Evolutionary conservation across 129 eudicot genomes (phyloP).

Genomic region (Tanacetum coccineum): DNA sequence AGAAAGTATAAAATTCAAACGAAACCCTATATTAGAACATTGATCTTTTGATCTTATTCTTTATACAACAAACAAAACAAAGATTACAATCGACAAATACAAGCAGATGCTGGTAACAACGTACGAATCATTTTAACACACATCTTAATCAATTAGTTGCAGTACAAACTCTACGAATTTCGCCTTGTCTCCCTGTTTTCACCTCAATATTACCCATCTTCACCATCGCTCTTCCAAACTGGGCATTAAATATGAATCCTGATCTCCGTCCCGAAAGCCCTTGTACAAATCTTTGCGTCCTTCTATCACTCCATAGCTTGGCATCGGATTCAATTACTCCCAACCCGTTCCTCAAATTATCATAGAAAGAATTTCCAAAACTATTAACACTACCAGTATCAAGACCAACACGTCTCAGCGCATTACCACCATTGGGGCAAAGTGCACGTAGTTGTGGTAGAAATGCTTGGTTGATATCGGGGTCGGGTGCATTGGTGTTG

Average conservation of each 20-base stretch:
- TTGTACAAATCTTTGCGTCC: slow-evolving; percentile 47
- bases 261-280: slow-evolving; percentile 47
- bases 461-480: slow-evolving; percentile 44
- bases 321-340: slow-evolving; percentile 78
- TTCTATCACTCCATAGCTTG: slow-evolving; percentile 46
- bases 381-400: slow-evolving; percentile 47
- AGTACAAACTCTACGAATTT: slow-evolving; percentile 70
- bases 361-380: slow-evolving; percentile 49
- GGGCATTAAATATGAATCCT: slow-evolving; percentile 40
- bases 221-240: slow-evolving; percentile 74
- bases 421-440: slow-evolving; percentile 52
- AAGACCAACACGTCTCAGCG: slow-evolving; percentile 42
- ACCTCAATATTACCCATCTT: slow-evolving; percentile 70
- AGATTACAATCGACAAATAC: too few relatives aligned
- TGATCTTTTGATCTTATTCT: too few relatives aligned
- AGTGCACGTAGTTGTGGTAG: slow-evolving; percentile 49
- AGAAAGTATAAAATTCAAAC: too few relatives aligned
- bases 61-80: too few relatives aligned
- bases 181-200: slow-evolving; percentile 56
- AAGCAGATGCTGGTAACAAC: too few relatives aligned
- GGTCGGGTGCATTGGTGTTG: slow-evolving; percentile 46
- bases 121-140: too few relatives aligned
- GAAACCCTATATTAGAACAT: too few relatives aligned
- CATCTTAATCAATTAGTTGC: slow-evolving; percentile 33
- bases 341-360: slow-evolving; percentile 46